Evolutionary conservation across 805 yeast species (phyloP).

Genomic region (Saturnispora hagleri): DNA sequence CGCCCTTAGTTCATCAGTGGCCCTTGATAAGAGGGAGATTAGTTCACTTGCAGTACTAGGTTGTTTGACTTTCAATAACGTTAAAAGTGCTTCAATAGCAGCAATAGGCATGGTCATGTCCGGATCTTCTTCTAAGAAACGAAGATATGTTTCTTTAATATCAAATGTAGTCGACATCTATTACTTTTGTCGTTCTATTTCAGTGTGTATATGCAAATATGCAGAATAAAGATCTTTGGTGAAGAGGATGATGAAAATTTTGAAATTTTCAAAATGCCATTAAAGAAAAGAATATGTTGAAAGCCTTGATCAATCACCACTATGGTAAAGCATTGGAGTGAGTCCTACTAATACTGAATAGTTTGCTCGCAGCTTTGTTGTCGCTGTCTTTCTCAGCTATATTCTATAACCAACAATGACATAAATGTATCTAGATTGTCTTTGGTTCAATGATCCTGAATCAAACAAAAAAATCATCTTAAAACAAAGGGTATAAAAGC

Average conservation of each 20-base stretch:
- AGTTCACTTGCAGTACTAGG: slow-evolving; percentile 93
- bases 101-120: slow-evolving; percentile 99
- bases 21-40: slow-evolving; percentile 69
- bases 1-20: slow-evolving; percentile 63
- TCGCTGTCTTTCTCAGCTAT: no score
- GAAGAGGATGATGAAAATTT: neutral
- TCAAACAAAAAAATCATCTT: no score
- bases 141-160: slow-evolving; percentile 70
- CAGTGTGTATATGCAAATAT: neutral
- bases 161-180: slow-evolving; percentile 43
- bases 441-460: no score
- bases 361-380: no score
- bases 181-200: neutral
- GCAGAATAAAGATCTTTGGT: neutral
- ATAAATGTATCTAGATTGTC: no score
- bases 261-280: neutral
- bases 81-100: slow-evolving; percentile 89
- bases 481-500: no score
- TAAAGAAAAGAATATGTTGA: neutral
- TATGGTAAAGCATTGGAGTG: no score
- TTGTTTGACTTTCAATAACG: slow-evolving; percentile 69
- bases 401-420: no score
- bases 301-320: no score
- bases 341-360: no score
- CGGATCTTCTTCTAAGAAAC: slow-evolving; percentile 78